Conservation (phyloP, 768 basidiomycete species). For the Dictyophora rubrovolvata region DNA sequence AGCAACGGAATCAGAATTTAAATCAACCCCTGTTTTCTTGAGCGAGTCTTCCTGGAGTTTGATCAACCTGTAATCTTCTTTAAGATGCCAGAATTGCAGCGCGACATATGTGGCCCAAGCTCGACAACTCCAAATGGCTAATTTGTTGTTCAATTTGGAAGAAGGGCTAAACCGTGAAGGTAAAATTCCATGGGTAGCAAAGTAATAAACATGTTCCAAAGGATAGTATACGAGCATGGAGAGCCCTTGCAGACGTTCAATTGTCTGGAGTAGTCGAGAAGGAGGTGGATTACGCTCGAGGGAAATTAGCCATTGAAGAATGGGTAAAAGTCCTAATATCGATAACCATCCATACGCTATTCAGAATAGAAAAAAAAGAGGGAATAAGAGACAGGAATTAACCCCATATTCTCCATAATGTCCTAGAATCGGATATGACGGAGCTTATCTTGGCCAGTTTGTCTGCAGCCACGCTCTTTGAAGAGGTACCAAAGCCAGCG, state of each 20-base stretch:
- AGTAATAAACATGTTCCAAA: slow-evolving; percentile 65
- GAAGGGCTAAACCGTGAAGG: slow-evolving; percentile 37
- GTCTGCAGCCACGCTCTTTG: slow-evolving; percentile 44
- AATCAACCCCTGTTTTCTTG: slow-evolving; percentile 43
- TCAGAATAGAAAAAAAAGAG: background rate
- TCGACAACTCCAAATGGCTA: slow-evolving; percentile 65
- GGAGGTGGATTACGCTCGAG: slow-evolving; percentile 64
- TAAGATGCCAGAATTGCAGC: slow-evolving; percentile 65
- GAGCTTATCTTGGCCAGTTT: slow-evolving; percentile 44
- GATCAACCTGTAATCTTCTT: slow-evolving; percentile 56
- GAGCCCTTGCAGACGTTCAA: slow-evolving; percentile 69
- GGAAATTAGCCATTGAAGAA: slow-evolving; percentile 69
- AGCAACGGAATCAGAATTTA: slow-evolving; percentile 19
- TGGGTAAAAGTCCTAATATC: slow-evolving; percentile 57
- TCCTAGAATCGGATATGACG: slow-evolving; percentile 57
- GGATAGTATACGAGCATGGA: slow-evolving; percentile 75
- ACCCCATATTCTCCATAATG: slow-evolving; percentile 77
- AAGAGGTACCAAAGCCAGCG: slow-evolving; percentile 44
- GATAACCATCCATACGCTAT: background rate
- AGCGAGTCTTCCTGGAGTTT: slow-evolving; percentile 43
- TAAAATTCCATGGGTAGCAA: slow-evolving; percentile 51
- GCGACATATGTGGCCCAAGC: slow-evolving; percentile 75
- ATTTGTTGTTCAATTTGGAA: slow-evolving; percentile 21
- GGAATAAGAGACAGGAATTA: slow-evolving; percentile 17
- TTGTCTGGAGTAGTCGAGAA: slow-evolving; percentile 58